Conservation (phyloP, 228 moss, liverwort and hornwort species). For the Sphagnum fallax region DNA sequence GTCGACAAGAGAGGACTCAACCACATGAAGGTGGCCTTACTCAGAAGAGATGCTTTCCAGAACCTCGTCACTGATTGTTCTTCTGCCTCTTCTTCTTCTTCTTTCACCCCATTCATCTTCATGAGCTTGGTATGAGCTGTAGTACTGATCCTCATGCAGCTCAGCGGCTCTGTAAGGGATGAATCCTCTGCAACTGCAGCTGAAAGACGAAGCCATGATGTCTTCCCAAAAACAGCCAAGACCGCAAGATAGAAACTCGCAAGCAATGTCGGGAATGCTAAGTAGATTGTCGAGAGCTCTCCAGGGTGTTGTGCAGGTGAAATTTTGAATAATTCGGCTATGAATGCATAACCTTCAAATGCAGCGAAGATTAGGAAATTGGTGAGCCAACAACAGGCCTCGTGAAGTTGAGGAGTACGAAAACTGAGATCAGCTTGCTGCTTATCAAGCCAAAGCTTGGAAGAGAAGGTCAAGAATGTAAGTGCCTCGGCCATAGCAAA, state of each 20-base stretch:
- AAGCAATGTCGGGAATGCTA: conserved; percentile 1
- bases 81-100: neutral
- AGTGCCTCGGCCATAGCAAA: conserved; percentile 5
- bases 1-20: conserved; percentile 20
- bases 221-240: conserved; percentile 2
- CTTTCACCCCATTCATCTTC: conserved; percentile 1
- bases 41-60: conserved; percentile 11
- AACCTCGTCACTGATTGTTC: neutral
- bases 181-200: neutral
- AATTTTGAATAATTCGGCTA: neutral
- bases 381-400: neutral
- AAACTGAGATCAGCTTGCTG: neutral
- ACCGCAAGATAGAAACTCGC: neutral
- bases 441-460: conserved; percentile 5
- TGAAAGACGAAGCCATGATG: neutral
- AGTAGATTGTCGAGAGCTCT: neutral
- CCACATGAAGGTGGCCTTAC: conserved; percentile 15
- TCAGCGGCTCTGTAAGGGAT: conserved; percentile 1
- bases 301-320: neutral
- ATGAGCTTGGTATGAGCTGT: neutral
- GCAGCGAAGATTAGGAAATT: neutral
- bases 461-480: conserved; percentile 4
- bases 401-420: conserved; percentile 1
- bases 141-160: neutral
- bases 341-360: conserved; percentile 3